These are phyloP conservation scores for Fomitopsis schrenkii DNA, from an alignment of 1,284 basidiomycete species.

Conservation along the genomic window DNA sequence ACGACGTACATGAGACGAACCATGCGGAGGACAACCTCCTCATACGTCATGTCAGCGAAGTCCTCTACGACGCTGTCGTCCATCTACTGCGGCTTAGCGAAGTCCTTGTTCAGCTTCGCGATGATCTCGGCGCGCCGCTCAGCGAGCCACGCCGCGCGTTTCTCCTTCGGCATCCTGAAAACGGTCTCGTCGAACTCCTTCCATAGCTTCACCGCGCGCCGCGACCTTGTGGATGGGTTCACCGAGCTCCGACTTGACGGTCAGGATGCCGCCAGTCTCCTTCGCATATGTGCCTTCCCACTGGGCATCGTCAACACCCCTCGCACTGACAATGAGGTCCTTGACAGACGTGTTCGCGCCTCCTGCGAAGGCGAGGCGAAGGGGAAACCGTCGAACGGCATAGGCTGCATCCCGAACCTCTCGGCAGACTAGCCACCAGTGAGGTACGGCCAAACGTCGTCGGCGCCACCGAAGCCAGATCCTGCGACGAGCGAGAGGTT, in stretches of 20 bases:
- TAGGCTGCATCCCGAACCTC: constrained; percentile 84
- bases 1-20: constrained; percentile 90
- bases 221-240: constrained; percentile 99
- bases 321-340: constrained; percentile 91
- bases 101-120: constrained; percentile 90
- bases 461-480: constrained; percentile 95
- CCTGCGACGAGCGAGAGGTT: constrained; percentile 93
- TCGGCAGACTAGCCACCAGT: constrained; percentile 93
- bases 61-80: constrained; percentile 82
- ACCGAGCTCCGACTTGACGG: constrained; percentile 95
- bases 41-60: constrained; percentile 96
- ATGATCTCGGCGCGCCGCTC: constrained; percentile 91
- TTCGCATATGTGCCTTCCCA: constrained; percentile 97
- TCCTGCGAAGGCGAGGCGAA: too few species aligned
- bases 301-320: constrained; percentile 87
- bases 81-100: constrained; percentile 98
- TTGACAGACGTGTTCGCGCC: constrained; percentile 90
- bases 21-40: constrained; percentile 92
- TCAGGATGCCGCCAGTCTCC: constrained; percentile 94
- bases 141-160: constrained; percentile 84
- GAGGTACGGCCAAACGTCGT: constrained; percentile 97
- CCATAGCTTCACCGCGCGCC: constrained; percentile 93
- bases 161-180: constrained; percentile 94
- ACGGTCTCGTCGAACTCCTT: constrained; percentile 97
- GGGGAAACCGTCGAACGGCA: constrained; percentile 98